These are phyloP conservation scores for Chaetomium tenue DNA, from an alignment of 495 filamentous ascomycete genomes.

Conservation along the genomic window DNA sequence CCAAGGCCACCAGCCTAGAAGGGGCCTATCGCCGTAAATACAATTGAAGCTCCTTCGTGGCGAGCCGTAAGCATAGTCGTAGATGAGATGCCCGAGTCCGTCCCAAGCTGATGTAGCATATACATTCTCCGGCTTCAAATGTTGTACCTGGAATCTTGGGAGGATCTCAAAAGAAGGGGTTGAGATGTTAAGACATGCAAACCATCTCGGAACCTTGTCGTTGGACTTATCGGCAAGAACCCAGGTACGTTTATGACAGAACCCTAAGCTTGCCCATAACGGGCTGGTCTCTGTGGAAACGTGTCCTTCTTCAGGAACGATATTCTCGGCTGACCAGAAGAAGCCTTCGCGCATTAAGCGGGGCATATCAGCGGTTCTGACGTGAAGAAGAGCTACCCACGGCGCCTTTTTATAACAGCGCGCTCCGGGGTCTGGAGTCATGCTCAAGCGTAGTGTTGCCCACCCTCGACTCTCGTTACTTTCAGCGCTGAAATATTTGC, in stretches of 20 bases:
- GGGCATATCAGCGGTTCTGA: not conserved
- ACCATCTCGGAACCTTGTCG: not conserved
- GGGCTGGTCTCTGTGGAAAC: not conserved
- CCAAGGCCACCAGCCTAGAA: conserved; percentile 10
- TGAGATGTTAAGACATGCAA: not conserved
- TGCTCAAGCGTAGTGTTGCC: no score
- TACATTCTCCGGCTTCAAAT: not conserved
- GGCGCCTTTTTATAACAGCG: not conserved
- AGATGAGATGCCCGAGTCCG: not conserved
- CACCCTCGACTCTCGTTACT: no score
- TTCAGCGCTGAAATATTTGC: no score
- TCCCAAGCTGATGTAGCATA: not conserved
- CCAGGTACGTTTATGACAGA: not conserved
- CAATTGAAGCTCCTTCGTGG: not conserved
- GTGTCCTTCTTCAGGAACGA: not conserved
- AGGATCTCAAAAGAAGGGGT: not conserved
- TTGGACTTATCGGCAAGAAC: not conserved
- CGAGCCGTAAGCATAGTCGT: not conserved
- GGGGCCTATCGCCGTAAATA: conserved; percentile 1
- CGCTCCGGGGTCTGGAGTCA: not conserved
- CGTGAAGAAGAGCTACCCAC: not conserved
- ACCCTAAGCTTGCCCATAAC: not conserved
- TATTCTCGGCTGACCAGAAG: conserved; percentile 9
- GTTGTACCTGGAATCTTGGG: not conserved
- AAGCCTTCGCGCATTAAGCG: conserved; percentile 13